Evolutionary conservation across 352 stramenopile genomes (phyloP).

Genomic region (Globisporangium perplexum): DNA sequence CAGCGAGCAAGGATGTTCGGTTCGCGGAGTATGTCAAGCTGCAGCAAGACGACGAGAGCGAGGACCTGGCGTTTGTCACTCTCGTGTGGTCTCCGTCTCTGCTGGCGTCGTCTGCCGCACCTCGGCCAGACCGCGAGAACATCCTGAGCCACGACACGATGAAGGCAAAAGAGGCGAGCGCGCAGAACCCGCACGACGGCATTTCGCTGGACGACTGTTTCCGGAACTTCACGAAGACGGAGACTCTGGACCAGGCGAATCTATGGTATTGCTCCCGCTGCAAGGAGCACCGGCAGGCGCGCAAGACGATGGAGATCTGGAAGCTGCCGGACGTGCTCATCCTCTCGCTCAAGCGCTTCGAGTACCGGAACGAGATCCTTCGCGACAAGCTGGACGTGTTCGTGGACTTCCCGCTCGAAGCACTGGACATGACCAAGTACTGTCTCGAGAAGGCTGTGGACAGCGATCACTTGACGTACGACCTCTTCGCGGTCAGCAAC

Average conservation of each 20-base stretch:
- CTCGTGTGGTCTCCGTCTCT: conserved; percentile 49
- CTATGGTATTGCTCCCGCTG: conserved; percentile 82
- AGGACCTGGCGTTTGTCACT: conserved; percentile 48
- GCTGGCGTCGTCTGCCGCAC: conserved; percentile 27
- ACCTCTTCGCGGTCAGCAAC: conserved; percentile 88
- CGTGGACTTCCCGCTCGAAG: conserved; percentile 84
- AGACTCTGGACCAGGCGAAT: conserved; percentile 81
- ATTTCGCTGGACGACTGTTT: conserved; percentile 79
- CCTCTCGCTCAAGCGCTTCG: conserved; percentile 85
- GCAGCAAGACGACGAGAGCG: conserved; percentile 26
- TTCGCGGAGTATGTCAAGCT: conserved; percentile 50
- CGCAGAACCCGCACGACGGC: conserved; percentile 15
- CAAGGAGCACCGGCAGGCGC: conserved; percentile 69
- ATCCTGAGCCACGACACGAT: conserved; percentile 55
- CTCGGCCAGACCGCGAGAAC: conserved; percentile 42
- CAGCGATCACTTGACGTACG: conserved; percentile 54
- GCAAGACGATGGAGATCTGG: conserved; percentile 82
- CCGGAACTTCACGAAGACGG: conserved; percentile 77
- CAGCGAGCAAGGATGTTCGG: conserved; percentile 24
- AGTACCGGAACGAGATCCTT: conserved; percentile 80
- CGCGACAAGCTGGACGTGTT: conserved; percentile 80
- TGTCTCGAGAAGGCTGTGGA: conserved; percentile 50
- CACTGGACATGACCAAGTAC: conserved; percentile 77
- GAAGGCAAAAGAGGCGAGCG: conserved; percentile 14
- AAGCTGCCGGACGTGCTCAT: conserved; percentile 77